Evolutionary conservation across 2,329 filamentous ascomycete genomes (phyloP).

Genomic region (Penicillium sp.): DNA sequence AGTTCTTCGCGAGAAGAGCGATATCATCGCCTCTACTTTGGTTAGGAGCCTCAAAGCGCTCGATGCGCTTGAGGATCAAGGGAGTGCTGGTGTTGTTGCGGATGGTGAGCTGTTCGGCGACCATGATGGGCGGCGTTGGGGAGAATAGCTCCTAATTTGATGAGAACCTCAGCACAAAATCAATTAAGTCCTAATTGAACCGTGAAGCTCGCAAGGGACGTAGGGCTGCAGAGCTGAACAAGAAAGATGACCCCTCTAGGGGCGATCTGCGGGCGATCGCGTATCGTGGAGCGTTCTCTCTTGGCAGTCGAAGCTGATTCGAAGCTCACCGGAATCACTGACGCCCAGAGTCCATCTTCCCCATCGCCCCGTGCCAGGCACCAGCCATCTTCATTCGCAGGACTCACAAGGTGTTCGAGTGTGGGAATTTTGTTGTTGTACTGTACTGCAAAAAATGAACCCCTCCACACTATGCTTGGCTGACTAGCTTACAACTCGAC

Average conservation of each 20-base stretch:
- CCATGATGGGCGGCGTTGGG: constrained; percentile 34
- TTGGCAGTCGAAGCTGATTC: constrained; percentile 26
- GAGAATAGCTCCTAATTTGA: constrained; percentile 1
- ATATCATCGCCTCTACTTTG: constrained; percentile 38
- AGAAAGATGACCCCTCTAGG: constrained; percentile 22
- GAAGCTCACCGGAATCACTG: constrained; percentile 14
- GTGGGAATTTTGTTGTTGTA: background rate
- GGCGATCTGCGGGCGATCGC: constrained; percentile 24
- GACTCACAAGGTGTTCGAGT: background rate
- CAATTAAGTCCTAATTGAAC: background rate
- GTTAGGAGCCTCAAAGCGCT: constrained; percentile 68
- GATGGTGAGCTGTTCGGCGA: constrained; percentile 62
- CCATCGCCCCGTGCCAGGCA: constrained; percentile 13
- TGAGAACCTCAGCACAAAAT: background rate
- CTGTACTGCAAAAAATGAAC: too few species aligned
- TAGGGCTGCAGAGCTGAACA: background rate
- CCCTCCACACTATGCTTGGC: too few species aligned
- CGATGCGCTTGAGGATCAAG: constrained; percentile 72
- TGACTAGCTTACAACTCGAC: too few species aligned
- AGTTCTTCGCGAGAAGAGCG: constrained; percentile 51
- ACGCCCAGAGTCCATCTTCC: constrained; percentile 7
- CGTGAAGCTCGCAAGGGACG: background rate
- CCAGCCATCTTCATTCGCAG: constrained; percentile 6
- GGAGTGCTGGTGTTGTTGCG: constrained; percentile 78
- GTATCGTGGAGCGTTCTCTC: constrained; percentile 15